These are phyloP conservation scores for Coemansia sp. DNA, from an alignment of 192 early-diverging fungal genomes.

Conservation along the genomic window DNA sequence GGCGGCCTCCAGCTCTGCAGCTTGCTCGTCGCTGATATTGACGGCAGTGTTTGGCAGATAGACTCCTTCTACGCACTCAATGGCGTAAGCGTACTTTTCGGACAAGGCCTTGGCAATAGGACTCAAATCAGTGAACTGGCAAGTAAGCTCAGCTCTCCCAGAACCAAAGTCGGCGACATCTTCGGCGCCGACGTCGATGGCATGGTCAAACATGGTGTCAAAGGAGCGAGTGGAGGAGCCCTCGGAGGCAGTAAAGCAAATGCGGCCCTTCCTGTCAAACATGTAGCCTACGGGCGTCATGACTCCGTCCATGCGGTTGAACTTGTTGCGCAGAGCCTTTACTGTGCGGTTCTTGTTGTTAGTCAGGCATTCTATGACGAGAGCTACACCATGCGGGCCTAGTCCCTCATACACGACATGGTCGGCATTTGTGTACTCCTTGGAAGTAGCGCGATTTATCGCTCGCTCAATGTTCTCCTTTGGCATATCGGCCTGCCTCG, in stretches of 20 bases:
- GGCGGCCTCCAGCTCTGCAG: conserved; percentile 55
- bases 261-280: conserved; percentile 67
- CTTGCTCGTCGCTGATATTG: conserved; percentile 50
- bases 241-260: conserved; percentile 56
- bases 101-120: conserved; percentile 52
- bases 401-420: conserved; percentile 67
- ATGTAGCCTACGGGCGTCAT: conserved; percentile 68
- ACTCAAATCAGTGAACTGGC: conserved; percentile 58
- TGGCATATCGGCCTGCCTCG: conserved; percentile 65
- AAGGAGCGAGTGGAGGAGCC: conserved; percentile 44
- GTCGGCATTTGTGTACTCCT: conserved; percentile 56
- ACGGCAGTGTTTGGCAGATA: conserved; percentile 59
- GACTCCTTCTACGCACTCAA: conserved; percentile 61
- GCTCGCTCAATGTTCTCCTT: conserved; percentile 74
- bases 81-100: conserved; percentile 52
- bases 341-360: conserved; percentile 68
- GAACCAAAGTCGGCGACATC: conserved; percentile 61
- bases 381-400: conserved; percentile 61
- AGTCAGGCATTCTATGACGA: conserved; percentile 64
- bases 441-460: conserved; percentile 60
- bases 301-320: conserved; percentile 61
- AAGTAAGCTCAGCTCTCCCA: conserved; percentile 60
- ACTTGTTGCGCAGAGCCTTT: conserved; percentile 62
- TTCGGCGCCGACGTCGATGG: conserved; percentile 63
- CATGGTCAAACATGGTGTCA: conserved; percentile 63